Evolutionary conservation across 495 filamentous ascomycete genomes (phyloP), one percentile per base, ranked within the genome.

Genomic region (Letharia lupina): DNA sequence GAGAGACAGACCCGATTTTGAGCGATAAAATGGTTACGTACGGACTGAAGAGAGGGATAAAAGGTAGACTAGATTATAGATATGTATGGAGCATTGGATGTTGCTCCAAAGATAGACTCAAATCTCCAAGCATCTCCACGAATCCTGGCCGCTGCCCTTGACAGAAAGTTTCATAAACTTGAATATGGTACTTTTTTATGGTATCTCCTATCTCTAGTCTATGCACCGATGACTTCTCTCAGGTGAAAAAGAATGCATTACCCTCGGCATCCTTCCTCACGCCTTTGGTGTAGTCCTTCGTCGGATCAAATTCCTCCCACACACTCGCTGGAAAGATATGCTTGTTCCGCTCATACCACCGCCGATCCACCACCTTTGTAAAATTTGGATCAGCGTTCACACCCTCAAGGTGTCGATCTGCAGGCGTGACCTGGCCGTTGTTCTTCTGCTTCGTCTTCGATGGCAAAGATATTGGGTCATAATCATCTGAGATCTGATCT

Each of bases 281-380:
- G 74, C 90, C 89, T 66, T 83, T 85, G 67, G 86, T 81, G 73
- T 97, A 96, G 67, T 97, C 89, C 76, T 87, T 88, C 39, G 87
- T 87, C 2, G 91, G 89, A 67, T 97, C 93, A 76, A 96, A 98
- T 66, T 96, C 89, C 66, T 92, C 91, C 94, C 94, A 98, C 20
- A 94, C 81, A 73, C 90, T 96, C 9, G 93, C 94, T 1, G 94
- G 94, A 75, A 92, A 98, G 59, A 98, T 97, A 70, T 98, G 94
- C 74, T 98, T 98, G 74, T 98, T 96, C 69, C 87, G 82, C 78
- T 96, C 91, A 73, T 97, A 98, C 94, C 94, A 98, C 65, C 94
- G 78, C 57, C 94, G 82, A 77, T 98, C 94, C 3, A 98, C 94
- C 11, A 98, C 94, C 75, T 96, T 98, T 35, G 94, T 98, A 65